Evolutionary conservation across 345 rosid genomes (phyloP).

Genomic region (Euphorbia tirucalli): DNA sequence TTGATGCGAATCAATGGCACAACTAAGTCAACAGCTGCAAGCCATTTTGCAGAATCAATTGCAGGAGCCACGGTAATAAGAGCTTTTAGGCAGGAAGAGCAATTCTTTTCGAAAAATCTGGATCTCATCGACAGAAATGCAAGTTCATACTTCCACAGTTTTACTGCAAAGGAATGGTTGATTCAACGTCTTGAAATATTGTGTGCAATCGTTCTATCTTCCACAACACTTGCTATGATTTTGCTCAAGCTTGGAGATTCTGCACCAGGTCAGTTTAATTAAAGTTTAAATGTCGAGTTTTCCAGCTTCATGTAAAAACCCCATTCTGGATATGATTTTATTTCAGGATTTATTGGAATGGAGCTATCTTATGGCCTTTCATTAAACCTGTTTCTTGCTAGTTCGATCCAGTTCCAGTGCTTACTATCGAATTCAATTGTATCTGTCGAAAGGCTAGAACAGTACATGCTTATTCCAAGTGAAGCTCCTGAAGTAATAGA

Average conservation of each 20-base stretch:
- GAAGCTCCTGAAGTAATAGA: background rate
- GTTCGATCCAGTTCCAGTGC: conserved; percentile 18
- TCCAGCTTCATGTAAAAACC: background rate
- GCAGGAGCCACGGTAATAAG: conserved; percentile 30
- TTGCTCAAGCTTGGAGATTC: conserved; percentile 16
- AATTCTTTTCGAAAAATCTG: conserved; percentile 20
- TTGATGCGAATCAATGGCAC: conserved; percentile 36
- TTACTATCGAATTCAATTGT: conserved; percentile 8
- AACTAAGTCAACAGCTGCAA: conserved; percentile 24
- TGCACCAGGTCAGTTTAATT: conserved; percentile 17
- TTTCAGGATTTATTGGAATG: conserved; percentile 25
- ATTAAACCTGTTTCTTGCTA: conserved; percentile 4
- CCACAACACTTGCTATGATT: conserved; percentile 19
- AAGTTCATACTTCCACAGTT: conserved; percentile 22
- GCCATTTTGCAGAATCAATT: conserved; percentile 29
- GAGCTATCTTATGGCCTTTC: conserved; percentile 11
- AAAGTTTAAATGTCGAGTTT: background rate
- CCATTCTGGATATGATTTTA: background rate
- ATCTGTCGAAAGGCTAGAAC: conserved; percentile 20
- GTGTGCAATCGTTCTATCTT: conserved; percentile 19
- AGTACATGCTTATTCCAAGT: background rate
- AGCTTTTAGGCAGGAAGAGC: conserved; percentile 30
- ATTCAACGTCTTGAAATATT: conserved; percentile 20
- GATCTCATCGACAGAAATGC: conserved; percentile 28
- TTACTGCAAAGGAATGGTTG: conserved; percentile 30